Evolutionary conservation across 441 rosid species (phyloP), one percentile per base, ranked within the genome.

Genomic region (Arabidopsis lyrata): DNA sequence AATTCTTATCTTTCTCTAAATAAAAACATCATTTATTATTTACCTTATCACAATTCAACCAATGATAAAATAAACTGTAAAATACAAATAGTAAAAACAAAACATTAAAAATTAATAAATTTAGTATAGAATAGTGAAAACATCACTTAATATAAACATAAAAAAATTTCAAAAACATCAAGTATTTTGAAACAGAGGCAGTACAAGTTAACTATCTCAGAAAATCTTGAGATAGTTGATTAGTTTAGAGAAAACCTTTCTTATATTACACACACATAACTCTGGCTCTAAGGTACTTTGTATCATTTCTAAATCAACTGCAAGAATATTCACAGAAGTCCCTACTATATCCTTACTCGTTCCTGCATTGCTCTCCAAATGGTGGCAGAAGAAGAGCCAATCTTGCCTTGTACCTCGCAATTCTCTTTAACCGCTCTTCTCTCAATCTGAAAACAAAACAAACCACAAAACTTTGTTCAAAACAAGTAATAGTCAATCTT

Each of bases 381-480:
- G 89, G 94, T 35, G 98, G 98, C 50, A 93, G 89, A 77, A 93
- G 92, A 74, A 88, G 90, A 75, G 90, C 92, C 16, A 93, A 84
- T 83, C 97, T 87, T 39, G 84, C 80, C 82, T 89, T 89, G 88
- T 89, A 91, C 81, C 98, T 86, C 14, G 87, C 90, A 10, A 91
- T 93, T 75, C 88, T 86, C 65, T 86, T 87, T 69, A 80, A 62
- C 68, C 96, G 83, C 63, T 83, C 88, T 77, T 86, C 89, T 75
- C 88, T 82, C 62, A 86, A 80, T 80, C 96, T 93, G 63, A 14
- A 68, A 79, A 68, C 56, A 48, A 42, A 31, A 70, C 75, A 18
- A 63, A 55, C 31, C 71, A 32, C 3, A 34, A 62, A 42, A 15
- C n/a, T 10, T 67, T 50, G 14, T 47, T 29, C n/a, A 48, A 16